These are phyloP conservation scores for Fusarium tupiense DNA, from an alignment of 2,329 filamentous ascomycete species.

Conservation along the genomic window DNA sequence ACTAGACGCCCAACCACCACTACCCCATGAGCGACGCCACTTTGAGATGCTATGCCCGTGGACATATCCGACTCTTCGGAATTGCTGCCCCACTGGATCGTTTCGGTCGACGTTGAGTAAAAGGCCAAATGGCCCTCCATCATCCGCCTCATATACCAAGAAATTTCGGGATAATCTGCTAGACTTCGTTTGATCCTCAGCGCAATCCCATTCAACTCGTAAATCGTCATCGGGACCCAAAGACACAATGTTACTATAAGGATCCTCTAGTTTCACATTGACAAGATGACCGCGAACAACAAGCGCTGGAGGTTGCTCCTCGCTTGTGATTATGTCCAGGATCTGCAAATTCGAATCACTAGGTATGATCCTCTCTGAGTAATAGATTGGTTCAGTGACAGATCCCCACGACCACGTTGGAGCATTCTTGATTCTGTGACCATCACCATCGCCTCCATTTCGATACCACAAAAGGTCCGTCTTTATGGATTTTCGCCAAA, in stretches of 20 bases:
- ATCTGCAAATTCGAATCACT: background rate
- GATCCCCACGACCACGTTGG: conserved; percentile 12
- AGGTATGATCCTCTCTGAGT: background rate
- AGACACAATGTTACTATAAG: background rate
- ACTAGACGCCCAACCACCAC: background rate
- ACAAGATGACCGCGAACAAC: background rate
- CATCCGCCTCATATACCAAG: background rate
- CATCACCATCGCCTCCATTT: background rate
- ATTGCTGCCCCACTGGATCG: background rate
- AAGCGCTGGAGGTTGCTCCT: background rate
- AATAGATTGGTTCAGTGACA: background rate
- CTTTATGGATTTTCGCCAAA: background rate
- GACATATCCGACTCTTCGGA: background rate
- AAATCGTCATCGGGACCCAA: background rate
- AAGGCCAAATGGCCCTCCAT: background rate
- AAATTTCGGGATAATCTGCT: background rate
- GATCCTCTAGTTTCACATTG: background rate
- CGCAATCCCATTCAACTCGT: background rate
- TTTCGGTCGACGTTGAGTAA: background rate
- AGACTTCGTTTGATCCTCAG: rapidly evolving
- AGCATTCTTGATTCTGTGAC: background rate
- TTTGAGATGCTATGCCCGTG: background rate
- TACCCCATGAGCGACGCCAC: background rate
- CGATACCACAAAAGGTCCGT: background rate
- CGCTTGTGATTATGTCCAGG: background rate